Percentiles rank a stretch among this genome's conserved stretches.
Evolutionary conservation across 2,329 filamentous ascomycete genomes (phyloP).

Genomic region (Trichoderma brevicompactum): DNA sequence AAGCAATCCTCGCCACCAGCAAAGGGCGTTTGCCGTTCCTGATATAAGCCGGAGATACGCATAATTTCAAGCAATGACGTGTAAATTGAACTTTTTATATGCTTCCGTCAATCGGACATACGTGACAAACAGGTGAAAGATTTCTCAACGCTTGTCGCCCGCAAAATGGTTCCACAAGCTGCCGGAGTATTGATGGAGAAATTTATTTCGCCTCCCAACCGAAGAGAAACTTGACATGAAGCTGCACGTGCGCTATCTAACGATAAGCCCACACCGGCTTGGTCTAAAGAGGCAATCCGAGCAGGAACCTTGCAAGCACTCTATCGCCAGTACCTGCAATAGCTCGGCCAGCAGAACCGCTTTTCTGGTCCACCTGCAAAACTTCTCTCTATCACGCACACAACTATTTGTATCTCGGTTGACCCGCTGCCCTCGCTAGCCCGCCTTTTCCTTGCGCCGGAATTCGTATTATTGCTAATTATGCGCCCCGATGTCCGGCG

Average conservation of each 20-base stretch:
- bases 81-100: neutral
- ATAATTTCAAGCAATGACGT: neutral
- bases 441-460: neutral
- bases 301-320: neutral
- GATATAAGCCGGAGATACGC: conserved; percentile 10
- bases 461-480: conserved; percentile 9
- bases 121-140: too few relatives aligned
- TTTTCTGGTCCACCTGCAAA: conserved; percentile 27
- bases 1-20: conserved; percentile 4
- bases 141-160: too few relatives aligned
- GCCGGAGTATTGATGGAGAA: too few relatives aligned
- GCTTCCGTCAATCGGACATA: too few relatives aligned
- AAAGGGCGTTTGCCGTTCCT: conserved; percentile 16
- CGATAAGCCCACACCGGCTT: conserved; percentile 4
- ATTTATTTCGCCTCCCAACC: neutral
- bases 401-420: neutral
- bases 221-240: neutral
- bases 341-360: conserved; percentile 20
- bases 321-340: neutral
- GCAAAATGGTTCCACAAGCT: too few relatives aligned
- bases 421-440: neutral
- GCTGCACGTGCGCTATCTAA: neutral
- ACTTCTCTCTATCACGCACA: conserved; percentile 22
- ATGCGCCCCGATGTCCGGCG: conserved; percentile 15
- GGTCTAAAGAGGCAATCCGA: conserved; percentile 17